A percentile compares a stretch with the other conserved stretches of the same genome.
phyloP scores from a whole-genome alignment of 2,329 filamentous ascomycete species.

The Aspergillus tanneri region DNA sequence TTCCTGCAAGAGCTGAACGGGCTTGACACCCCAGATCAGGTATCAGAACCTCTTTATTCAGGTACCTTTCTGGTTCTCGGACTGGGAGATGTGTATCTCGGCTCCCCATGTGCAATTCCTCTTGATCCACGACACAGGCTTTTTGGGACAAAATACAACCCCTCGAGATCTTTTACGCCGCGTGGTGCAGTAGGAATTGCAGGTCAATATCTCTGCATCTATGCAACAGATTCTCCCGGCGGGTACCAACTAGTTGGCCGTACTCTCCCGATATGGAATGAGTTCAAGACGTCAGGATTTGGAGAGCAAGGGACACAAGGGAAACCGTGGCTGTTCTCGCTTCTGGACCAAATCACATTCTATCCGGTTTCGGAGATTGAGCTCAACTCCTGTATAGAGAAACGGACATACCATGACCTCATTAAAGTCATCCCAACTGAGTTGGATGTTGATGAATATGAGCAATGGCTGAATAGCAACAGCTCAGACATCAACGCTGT shows the following conservation, averaged over 20 bases:
- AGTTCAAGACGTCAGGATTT: neutral
- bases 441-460: no score
- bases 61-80: neutral
- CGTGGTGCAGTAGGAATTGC: constrained; percentile 4
- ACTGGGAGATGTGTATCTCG: constrained; percentile 4
- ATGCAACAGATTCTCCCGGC: constrained; percentile 4
- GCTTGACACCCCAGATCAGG: neutral
- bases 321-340: constrained; percentile 7
- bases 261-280: constrained; percentile 3
- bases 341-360: constrained; percentile 8
- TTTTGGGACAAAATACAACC: constrained; percentile 6
- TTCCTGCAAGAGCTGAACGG: constrained; percentile 3
- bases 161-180: constrained; percentile 7
- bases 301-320: neutral
- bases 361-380: constrained; percentile 4
- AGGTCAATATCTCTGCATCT: constrained; percentile 4
- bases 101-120: constrained; percentile 1
- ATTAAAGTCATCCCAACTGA: no score
- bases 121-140: constrained; percentile 8
- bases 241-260: constrained; percentile 8
- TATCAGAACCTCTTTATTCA: neutral
- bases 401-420: no score
- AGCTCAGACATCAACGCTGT: no score
- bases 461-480: no score
- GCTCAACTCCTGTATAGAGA: no score